A percentile compares a stretch with the other conserved stretches of the same genome.
These are phyloP conservation scores for Quercus robur DNA, from an alignment of 306 rosid species.

Conservation along the genomic window DNA sequence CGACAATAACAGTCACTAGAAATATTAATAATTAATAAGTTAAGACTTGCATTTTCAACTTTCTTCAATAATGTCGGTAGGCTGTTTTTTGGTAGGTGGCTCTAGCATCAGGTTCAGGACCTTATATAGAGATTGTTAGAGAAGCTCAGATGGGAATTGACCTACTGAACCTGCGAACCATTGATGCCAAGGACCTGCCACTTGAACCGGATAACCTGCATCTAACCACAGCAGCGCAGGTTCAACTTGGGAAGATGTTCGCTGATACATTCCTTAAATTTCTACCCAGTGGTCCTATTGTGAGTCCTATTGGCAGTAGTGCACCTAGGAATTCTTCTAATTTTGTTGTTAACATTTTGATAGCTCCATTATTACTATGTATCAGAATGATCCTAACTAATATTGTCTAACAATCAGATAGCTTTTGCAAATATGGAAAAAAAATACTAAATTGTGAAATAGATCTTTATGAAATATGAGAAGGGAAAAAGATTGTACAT, in stretches of 20 bases:
- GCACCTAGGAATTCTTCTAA: not conserved
- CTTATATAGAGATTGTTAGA: conserved; percentile 28
- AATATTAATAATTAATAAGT: not conserved
- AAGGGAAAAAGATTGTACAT: no score
- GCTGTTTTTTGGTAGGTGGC: conserved; percentile 35
- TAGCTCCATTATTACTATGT: not conserved
- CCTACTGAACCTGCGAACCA: conserved; percentile 27
- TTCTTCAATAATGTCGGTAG: not conserved
- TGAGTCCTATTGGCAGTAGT: not conserved
- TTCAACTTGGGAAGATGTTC: conserved; percentile 32
- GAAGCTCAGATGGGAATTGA: conserved; percentile 41
- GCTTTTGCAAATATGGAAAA: no score
- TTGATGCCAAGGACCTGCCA: conserved; percentile 35
- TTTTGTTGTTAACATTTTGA: not conserved
- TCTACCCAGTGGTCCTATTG: not conserved
- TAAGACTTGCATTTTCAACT: not conserved
- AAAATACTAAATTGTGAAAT: no score
- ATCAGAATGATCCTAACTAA: not conserved
- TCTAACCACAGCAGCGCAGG: conserved; percentile 36
- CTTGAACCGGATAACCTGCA: conserved; percentile 41
- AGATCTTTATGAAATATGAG: no score
- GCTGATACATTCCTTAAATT: conserved; percentile 32
- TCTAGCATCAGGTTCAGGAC: conserved; percentile 33
- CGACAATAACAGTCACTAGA: no score
- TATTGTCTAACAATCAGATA: no score